Evolutionary conservation across 768 basidiomycete genomes (phyloP).

Genomic region (Obba rivulosa): DNA sequence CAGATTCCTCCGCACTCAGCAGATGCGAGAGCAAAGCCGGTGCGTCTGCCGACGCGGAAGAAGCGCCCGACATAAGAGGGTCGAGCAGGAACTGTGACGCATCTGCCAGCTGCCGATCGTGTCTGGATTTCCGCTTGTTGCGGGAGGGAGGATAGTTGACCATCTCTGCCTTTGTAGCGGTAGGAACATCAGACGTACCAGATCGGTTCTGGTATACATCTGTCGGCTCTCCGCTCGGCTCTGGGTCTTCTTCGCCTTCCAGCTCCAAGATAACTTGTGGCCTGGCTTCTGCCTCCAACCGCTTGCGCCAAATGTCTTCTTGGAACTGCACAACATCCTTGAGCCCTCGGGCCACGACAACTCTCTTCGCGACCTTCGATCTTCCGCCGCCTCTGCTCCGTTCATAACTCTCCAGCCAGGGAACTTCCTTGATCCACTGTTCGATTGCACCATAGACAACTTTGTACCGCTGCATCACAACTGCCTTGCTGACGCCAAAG

Average conservation of each 20-base stretch:
- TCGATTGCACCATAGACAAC: conserved; percentile 54
- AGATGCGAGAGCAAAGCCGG: conserved; percentile 45
- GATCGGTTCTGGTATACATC: conserved; percentile 5
- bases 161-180: not conserved
- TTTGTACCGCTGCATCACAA: conserved; percentile 69
- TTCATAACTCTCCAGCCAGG: conserved; percentile 64
- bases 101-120: conserved; percentile 30
- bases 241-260: conserved; percentile 21
- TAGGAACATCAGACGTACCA: conserved; percentile 4
- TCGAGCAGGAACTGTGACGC: conserved; percentile 55
- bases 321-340: conserved; percentile 68
- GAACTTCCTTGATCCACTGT: conserved; percentile 56
- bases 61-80: conserved; percentile 36
- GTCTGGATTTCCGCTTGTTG: conserved; percentile 29
- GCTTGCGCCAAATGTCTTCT: conserved; percentile 51
- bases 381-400: conserved; percentile 38
- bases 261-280: conserved; percentile 35
- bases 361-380: conserved; percentile 58
- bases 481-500: conserved; percentile 43
- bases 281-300: conserved; percentile 28
- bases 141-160: conserved; percentile 8
- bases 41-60: not conserved
- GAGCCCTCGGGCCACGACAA: conserved; percentile 59
- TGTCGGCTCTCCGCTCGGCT: conserved; percentile 4
- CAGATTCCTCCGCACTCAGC: conserved; percentile 38